Evolutionary conservation across 345 rosid genomes (phyloP).

Genomic region (Raphanus raphanistrum): DNA sequence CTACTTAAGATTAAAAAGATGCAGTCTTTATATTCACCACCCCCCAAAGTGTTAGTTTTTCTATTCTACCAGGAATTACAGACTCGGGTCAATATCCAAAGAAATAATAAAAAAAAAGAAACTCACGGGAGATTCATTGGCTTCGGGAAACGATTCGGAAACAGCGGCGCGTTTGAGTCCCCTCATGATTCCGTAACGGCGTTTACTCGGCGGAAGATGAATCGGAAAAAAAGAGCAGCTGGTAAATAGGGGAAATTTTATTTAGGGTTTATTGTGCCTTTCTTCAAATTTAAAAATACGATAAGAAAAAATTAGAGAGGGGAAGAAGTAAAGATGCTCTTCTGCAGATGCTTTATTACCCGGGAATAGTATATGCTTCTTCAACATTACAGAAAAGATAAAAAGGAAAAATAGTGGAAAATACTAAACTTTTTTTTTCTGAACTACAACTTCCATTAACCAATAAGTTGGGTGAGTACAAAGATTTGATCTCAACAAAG

Average conservation of each 20-base stretch:
- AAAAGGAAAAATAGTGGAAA: background rate
- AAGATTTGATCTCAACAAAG: too few relatives aligned
- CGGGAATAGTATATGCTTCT: background rate
- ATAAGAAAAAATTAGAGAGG: background rate
- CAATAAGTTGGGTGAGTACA: too few relatives aligned
- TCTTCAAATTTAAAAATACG: slow-evolving; percentile 6
- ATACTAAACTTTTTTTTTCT: too few relatives aligned
- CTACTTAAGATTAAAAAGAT: background rate
- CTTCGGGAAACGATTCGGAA: slow-evolving; percentile 36
- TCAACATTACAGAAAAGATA: too few relatives aligned
- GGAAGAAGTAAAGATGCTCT: slow-evolving; percentile 20
- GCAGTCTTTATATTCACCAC: slow-evolving; percentile 17
- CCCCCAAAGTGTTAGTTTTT: background rate
- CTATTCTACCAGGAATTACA: too few relatives aligned
- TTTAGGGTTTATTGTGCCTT: slow-evolving; percentile 46
- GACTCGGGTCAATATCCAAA: background rate
- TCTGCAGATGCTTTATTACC: background rate
- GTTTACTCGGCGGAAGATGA: slow-evolving; percentile 15
- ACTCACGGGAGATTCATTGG: slow-evolving; percentile 67
- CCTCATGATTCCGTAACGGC: slow-evolving; percentile 47
- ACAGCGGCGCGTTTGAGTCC: slow-evolving; percentile 67
- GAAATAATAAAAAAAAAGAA: background rate
- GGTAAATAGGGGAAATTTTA: slow-evolving; percentile 8
- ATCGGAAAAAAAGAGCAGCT: slow-evolving; percentile 12
- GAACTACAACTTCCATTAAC: too few relatives aligned